Conservation (phyloP, 139 green algal genomes). For the Chlorella sorokiniana region DNA sequence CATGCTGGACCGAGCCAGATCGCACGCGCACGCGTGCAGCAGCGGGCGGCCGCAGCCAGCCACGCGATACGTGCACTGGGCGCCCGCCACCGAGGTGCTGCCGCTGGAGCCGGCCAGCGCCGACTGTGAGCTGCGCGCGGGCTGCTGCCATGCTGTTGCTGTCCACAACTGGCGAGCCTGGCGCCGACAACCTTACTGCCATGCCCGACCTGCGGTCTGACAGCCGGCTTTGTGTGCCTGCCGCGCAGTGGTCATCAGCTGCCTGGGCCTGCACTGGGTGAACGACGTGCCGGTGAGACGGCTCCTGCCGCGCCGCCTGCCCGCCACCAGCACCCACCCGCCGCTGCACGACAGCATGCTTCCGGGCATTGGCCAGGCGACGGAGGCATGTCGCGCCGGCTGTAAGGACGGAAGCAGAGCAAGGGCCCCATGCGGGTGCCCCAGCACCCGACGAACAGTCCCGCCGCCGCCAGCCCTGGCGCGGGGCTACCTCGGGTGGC, state of each 20-base stretch:
- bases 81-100: slow-evolving; percentile 43
- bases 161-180: neutral
- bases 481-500: slow-evolving; percentile 44
- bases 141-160: neutral
- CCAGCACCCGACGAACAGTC: slow-evolving; percentile 41
- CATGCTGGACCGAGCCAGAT: slow-evolving; percentile 20
- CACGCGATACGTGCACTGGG: slow-evolving; percentile 26
- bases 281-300: slow-evolving; percentile 79
- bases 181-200: neutral
- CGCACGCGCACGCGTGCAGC: slow-evolving; percentile 3
- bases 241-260: slow-evolving; percentile 69
- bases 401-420: slow-evolving; percentile 48
- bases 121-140: slow-evolving; percentile 20
- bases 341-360: neutral
- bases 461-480: slow-evolving; percentile 8
- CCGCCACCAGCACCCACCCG: neutral
- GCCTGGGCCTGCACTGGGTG: slow-evolving; percentile 82
- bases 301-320: neutral
- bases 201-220: neutral
- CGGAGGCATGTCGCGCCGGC: neutral
- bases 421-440: neutral
- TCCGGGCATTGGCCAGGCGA: slow-evolving; percentile 15
- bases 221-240: neutral
- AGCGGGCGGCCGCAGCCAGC: neutral
- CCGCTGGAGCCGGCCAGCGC: slow-evolving; percentile 45